Evolutionary conservation across 2,329 filamentous ascomycete genomes (phyloP), one percentile per base, ranked within the genome.

Genomic region (Beauveria australis): DNA sequence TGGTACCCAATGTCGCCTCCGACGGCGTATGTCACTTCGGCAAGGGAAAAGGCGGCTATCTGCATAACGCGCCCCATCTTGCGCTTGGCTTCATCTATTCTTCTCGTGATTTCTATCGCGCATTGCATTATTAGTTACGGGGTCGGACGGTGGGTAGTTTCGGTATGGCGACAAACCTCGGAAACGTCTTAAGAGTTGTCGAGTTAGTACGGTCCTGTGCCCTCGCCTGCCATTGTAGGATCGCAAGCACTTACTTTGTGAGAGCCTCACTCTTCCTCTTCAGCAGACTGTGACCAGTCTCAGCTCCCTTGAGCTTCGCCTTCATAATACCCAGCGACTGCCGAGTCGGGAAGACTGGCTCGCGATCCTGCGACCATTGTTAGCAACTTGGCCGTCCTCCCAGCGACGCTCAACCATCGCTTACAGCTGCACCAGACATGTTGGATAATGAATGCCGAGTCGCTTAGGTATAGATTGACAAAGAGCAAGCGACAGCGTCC

Each of bases 51-150:
- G 51, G 94, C 92, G 46, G 94, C 94, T 71, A 99, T 96, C 75
- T 97, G 93, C 94, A 99, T 99, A 43, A 99, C 94, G 40, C 93
- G 86, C 61, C 94, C 94, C 93, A 99, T 99, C 80, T 99, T 99
- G 69, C 92, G 89, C 78, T 99, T 99, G 47, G 94, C 94, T 75
- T 99, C 94, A 78, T 99, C 93, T 76, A 99, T 99, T 71, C 94
- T 89, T 73, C 87, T 86, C 54, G 94, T 97, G 70, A 99, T 99
- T 70, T 99, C 94, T 91, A 43, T 52, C 28, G 73, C 66, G 22
- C 58, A 53, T 63, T 48, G 53, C 56, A 44, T 59, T 53, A 22
- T 66, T 68, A 41, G 51, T 28, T 33, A 22, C 48, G 24, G 28
- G 8, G 18, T 18, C 24, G 30, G 8, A 10, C 41, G 59, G 57